Percentiles rank a stretch among this genome's conserved stretches.
These are phyloP conservation scores for Eucalyptus dawsonii DNA, from an alignment of 345 rosid genomes.

Conservation along the genomic window DNA sequence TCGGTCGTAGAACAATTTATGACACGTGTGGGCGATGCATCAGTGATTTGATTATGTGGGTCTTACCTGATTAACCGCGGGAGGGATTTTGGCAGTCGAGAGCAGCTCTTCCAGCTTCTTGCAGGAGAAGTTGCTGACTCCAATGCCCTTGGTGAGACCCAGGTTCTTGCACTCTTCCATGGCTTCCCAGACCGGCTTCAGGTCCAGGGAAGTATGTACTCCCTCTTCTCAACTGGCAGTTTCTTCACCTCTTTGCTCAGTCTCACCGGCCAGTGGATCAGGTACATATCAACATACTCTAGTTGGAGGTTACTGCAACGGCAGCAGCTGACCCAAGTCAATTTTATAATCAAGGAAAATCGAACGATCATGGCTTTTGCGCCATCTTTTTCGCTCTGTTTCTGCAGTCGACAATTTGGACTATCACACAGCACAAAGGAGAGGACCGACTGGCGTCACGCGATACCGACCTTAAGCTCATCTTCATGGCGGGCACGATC, in stretches of 20 bases:
- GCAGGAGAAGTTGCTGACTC: constrained; percentile 8
- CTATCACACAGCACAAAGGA: neutral
- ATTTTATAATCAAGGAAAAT: neutral
- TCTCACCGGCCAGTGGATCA: constrained; percentile 17
- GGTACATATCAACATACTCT: constrained; percentile 17
- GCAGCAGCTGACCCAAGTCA: neutral
- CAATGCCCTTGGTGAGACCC: constrained; percentile 12
- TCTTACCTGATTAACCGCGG: constrained; percentile 5
- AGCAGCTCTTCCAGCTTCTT: constrained; percentile 6
- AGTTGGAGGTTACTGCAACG: constrained; percentile 7
- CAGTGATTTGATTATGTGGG: neutral
- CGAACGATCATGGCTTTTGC: neutral
- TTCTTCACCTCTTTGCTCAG: neutral
- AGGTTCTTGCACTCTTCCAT: constrained; percentile 15
- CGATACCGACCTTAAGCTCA: constrained; percentile 3
- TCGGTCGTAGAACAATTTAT: neutral
- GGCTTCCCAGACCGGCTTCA: constrained; percentile 17
- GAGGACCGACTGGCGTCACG: neutral
- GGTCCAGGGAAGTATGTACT: constrained; percentile 4
- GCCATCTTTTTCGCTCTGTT: neutral
- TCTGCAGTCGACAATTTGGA: neutral
- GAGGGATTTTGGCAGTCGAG: constrained; percentile 11
- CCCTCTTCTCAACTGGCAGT: neutral
- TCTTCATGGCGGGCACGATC: constrained; percentile 6
- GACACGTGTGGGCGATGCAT: neutral